phyloP scores from a whole-genome alignment of 1,284 basidiomycete species.

The Ganoderma boninense region DNA sequence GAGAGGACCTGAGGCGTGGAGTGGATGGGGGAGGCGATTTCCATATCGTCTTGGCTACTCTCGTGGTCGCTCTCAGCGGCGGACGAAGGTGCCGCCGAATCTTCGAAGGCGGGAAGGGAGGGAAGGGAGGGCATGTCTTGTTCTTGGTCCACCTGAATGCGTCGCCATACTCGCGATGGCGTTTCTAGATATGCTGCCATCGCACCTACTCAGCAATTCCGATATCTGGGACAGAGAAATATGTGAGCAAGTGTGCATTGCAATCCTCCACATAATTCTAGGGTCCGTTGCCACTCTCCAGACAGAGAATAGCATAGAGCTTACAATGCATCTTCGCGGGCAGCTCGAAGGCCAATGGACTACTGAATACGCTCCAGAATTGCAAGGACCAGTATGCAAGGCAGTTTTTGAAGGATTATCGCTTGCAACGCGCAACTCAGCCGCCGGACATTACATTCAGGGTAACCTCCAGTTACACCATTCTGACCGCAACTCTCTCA shows the following conservation, averaged over 20 bases:
- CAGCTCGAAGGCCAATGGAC: no score
- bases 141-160: conserved; percentile 75
- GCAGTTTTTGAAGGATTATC: no score
- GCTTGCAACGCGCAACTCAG: no score
- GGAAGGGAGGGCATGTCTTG: conserved; percentile 81
- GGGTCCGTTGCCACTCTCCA: not conserved
- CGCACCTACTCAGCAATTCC: not conserved
- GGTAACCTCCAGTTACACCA: not conserved
- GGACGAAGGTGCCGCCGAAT: conserved; percentile 51
- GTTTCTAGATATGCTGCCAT: conserved; percentile 66
- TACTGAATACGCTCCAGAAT: no score
- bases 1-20: conserved; percentile 67
- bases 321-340: no score
- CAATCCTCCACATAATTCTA: not conserved
- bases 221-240: not conserved
- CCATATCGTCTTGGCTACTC: conserved; percentile 37
- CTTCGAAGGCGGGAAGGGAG: conserved; percentile 73
- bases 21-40: conserved; percentile 56
- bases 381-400: no score
- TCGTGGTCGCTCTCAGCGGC: conserved; percentile 30
- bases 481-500: not conserved
- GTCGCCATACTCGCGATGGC: conserved; percentile 80
- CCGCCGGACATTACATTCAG: not conserved
- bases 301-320: not conserved
- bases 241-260: not conserved